phyloP scores from a whole-genome alignment of 441 rosid species.

The Capsella rubella region DNA sequence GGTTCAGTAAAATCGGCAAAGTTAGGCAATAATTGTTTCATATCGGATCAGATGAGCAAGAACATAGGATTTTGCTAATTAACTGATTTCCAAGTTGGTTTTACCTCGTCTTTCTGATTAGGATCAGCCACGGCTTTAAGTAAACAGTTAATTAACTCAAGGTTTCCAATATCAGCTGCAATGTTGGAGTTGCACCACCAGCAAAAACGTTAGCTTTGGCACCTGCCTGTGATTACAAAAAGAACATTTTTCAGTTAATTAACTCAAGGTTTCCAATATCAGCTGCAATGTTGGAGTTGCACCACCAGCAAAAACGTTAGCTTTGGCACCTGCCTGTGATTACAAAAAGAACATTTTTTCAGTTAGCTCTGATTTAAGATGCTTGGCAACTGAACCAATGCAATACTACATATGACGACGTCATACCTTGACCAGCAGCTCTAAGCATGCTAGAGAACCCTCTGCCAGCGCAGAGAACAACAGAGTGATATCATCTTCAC shows the following conservation, averaged over 20 bases:
- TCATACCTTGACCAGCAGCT: conserved; percentile 77
- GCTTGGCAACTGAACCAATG: conserved; percentile 1
- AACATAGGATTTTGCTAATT: conserved; percentile 3
- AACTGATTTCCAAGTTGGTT: conserved; percentile 20
- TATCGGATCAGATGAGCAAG: conserved; percentile 9
- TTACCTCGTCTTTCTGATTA: conserved; percentile 75
- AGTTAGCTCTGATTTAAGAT: conserved; percentile 13
- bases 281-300: conserved; percentile 91
- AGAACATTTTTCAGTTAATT: conserved; percentile 42
- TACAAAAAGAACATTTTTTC: conserved; percentile 8
- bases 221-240: conserved; percentile 65
- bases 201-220: conserved; percentile 78
- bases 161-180: conserved; percentile 81
- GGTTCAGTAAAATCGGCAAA: background rate
- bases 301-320: conserved; percentile 83
- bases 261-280: conserved; percentile 77
- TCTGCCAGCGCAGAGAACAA: conserved; percentile 90
- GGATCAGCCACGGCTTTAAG: conserved; percentile 90
- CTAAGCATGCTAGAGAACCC: conserved; percentile 76
- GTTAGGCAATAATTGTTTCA: background rate
- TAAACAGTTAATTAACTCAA: conserved; percentile 73
- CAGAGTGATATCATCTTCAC: conserved; percentile 86
- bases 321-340: conserved; percentile 83
- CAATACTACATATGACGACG: conserved; percentile 27
- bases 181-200: conserved; percentile 93